Conservation (phyloP, 2,329 filamentous ascomycete genomes). For the Neopestalotiopsis sp. region DNA sequence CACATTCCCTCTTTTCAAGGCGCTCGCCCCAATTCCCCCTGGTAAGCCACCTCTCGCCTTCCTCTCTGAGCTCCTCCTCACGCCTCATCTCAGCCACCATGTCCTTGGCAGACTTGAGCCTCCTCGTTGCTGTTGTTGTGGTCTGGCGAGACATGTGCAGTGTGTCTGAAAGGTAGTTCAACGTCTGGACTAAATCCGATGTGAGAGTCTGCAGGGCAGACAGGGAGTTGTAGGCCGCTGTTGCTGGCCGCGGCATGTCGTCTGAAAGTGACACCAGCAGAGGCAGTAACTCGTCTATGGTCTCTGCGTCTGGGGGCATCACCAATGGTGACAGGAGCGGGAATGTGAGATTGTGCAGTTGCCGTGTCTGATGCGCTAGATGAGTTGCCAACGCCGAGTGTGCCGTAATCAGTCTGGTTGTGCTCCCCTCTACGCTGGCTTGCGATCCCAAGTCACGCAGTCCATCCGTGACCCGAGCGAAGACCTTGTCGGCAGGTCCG, state of each 20-base stretch:
- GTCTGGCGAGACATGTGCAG: slow-evolving; percentile 94
- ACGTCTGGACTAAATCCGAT: slow-evolving; percentile 75
- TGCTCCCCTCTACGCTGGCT: slow-evolving; percentile 72
- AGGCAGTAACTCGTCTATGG: slow-evolving; percentile 72
- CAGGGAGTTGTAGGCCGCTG: slow-evolving; percentile 69
- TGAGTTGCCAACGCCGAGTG: slow-evolving; percentile 78
- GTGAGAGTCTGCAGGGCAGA: slow-evolving; percentile 74
- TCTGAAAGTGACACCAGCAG: slow-evolving; percentile 69
- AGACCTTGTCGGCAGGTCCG: slow-evolving; percentile 68
- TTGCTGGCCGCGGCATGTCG: slow-evolving; percentile 69
- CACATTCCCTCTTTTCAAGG: slow-evolving; percentile 79
- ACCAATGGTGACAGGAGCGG: slow-evolving; percentile 73
- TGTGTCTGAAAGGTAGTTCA: slow-evolving; percentile 87
- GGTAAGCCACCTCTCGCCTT: slow-evolving; percentile 82
- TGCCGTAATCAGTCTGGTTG: slow-evolving; percentile 75
- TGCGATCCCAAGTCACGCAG: slow-evolving; percentile 76
- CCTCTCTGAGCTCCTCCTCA: slow-evolving; percentile 82
- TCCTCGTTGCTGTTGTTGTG: slow-evolving; percentile 79
- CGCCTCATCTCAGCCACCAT: slow-evolving; percentile 83
- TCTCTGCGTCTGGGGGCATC: slow-evolving; percentile 65
- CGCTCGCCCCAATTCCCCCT: slow-evolving; percentile 83
- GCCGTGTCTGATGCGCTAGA: slow-evolving; percentile 75
- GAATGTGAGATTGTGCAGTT: slow-evolving; percentile 75
- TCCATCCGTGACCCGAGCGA: slow-evolving; percentile 71
- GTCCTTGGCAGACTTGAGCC: slow-evolving; percentile 82